Base-by-base conservation (phyloP, 2,329 filamentous ascomycete genomes). In the Tolypocladium album region DNA sequence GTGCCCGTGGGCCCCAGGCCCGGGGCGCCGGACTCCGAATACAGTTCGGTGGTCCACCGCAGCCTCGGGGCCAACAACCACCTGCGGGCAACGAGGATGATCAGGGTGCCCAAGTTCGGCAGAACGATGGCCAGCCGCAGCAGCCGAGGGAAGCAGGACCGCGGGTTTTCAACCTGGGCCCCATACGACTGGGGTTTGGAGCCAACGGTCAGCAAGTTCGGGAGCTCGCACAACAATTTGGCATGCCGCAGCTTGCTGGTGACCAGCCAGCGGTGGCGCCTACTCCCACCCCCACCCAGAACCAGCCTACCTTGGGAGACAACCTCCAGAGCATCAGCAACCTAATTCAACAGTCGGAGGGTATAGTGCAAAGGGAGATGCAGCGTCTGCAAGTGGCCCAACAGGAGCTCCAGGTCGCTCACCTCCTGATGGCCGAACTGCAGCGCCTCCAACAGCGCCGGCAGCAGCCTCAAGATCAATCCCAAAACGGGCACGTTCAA, bases 121-220 rank as follows among this genome's bases (percentile, higher is more conserved):
- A 58, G 17, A 61, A 67, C 34, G 58, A 60, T n/a, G 62, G 52
- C 31, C 66, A 64, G 24, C 61, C 58, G 38, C 66, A 64, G 6
- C 64, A 62, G 50, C 63, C 58, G 40, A 63, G 64, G 38, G 65
- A 65, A 15, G 71, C 69, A 15, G 78, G 81, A 57, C 81, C 85
- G 63, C 79, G 85, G 50, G 79, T 90, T 59, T 86, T 88, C 66
- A 88, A 90, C 65, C 75, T 94, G 55, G 90, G 90, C 0, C 90
- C 90, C 2, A 76, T 94, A 39, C 79, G 89, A 36, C 76, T 94
- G 27, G 89, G 88, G 0, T 89, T 93, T 66, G 89, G 87, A n/a
- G 86, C 89, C 77, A 88, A 73, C 71, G 87, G 73, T 72, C 76
- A 81, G 24, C 83, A 90, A 61, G 80, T 90, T 40, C 81, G 85